Conservation (phyloP, 768 basidiomycete genomes). For the Cantharellus anzutake region DNA sequence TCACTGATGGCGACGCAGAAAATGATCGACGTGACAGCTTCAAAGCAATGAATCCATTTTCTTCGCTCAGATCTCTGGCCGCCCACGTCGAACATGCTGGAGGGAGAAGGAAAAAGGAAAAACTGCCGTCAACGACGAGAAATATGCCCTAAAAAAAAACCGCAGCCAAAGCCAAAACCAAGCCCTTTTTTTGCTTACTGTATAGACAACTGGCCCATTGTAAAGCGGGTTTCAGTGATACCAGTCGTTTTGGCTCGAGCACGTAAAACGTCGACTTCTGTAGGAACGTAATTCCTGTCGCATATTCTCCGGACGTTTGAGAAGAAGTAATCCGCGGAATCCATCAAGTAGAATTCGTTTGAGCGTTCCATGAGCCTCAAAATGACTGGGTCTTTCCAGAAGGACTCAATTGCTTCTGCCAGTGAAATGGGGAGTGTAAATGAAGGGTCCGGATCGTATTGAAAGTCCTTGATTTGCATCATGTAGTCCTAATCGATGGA, state of each 20-base stretch:
- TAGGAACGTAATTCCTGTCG: conserved; percentile 23
- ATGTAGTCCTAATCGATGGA: conserved; percentile 16
- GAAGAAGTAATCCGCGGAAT: conserved; percentile 30
- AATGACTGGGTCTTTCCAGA: conserved; percentile 30
- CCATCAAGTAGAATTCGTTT: conserved; percentile 30
- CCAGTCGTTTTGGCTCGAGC: conserved; percentile 30
- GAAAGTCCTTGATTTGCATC: conserved; percentile 24
- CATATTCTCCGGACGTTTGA: conserved; percentile 23
- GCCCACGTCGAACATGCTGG: conserved; percentile 30
- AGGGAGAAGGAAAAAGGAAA: background rate
- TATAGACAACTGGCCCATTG: conserved; percentile 26
- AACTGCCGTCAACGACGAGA: background rate
- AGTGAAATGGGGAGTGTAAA: conserved; percentile 19
- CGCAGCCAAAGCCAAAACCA: background rate
- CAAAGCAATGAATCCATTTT: conserved; percentile 26
- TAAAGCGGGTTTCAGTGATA: conserved; percentile 29
- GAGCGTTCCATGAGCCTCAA: conserved; percentile 23
- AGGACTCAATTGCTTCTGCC: conserved; percentile 21
- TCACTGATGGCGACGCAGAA: conserved; percentile 30
- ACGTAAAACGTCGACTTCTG: conserved; percentile 25
- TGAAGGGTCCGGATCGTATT: conserved; percentile 17
- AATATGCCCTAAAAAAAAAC: background rate
- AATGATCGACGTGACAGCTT: conserved; percentile 30
- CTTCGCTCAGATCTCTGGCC: conserved; percentile 29
- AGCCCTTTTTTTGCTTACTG: conserved; percentile 14